phyloP scores from a whole-genome alignment of 2,329 filamentous ascomycete species.

The Sphaerulina vaccinii region DNA sequence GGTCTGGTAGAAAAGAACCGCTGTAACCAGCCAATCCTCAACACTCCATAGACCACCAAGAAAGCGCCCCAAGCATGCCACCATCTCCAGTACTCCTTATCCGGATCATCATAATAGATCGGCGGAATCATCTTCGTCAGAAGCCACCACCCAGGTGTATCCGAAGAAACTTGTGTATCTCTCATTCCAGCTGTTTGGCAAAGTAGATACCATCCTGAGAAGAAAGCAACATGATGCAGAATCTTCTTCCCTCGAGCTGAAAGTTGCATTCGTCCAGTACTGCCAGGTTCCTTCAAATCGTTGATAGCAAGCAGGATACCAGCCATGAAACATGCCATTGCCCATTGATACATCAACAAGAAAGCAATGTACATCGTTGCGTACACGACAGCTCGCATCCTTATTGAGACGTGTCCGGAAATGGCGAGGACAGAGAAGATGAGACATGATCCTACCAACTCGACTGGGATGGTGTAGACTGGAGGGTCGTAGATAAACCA shows the following conservation, averaged over 20 bases:
- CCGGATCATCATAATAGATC: conserved; percentile 22
- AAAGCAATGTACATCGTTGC: conserved; percentile 15
- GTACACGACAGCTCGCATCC: conserved; percentile 8
- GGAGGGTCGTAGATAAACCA: conserved; percentile 26
- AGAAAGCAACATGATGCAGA: conserved; percentile 15
- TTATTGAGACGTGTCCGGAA: conserved; percentile 8
- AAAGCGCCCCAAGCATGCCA: conserved; percentile 57
- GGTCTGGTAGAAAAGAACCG: conserved; percentile 51
- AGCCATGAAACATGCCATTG: conserved; percentile 20
- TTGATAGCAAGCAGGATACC: conserved; percentile 23
- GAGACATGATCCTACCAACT: conserved; percentile 24
- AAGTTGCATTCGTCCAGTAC: background rate
- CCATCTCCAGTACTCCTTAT: conserved; percentile 47
- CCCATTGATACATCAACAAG: conserved; percentile 20
- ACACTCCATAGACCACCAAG: conserved; percentile 53
- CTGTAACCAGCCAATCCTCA: conserved; percentile 49
- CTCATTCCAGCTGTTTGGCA: conserved; percentile 22
- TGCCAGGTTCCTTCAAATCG: conserved; percentile 13
- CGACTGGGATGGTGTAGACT: conserved; percentile 29
- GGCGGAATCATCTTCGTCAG: conserved; percentile 48
- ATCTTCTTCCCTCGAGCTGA: conserved; percentile 3
- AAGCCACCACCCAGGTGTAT: conserved; percentile 58
- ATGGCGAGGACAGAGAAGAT: conserved; percentile 21
- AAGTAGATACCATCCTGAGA: conserved; percentile 21
- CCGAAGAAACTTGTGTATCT: conserved; percentile 39